These are phyloP conservation scores for Fusarium acutatum DNA, from an alignment of 2,329 filamentous ascomycete genomes.

Conservation along the genomic window DNA sequence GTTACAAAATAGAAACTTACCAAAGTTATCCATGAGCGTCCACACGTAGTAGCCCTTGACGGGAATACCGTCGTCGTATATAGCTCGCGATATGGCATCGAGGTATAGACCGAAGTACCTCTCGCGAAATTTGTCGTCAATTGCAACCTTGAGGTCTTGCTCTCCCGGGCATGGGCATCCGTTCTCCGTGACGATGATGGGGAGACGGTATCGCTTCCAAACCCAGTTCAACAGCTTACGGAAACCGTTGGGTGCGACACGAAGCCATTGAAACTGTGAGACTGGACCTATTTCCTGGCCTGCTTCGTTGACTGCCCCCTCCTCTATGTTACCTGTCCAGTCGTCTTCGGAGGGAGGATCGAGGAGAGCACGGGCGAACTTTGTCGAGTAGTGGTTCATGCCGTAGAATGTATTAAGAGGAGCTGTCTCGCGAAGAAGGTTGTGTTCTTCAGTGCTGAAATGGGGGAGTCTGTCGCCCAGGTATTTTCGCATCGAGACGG, in stretches of 20 bases:
- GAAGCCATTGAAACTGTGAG: conserved; percentile 15
- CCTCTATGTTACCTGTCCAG: conserved; percentile 28
- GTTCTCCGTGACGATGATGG: not conserved
- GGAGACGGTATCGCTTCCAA: conserved; percentile 27
- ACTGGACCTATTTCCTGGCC: conserved; percentile 14
- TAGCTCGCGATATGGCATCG: not conserved
- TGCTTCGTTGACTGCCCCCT: not conserved
- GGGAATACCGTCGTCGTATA: not conserved
- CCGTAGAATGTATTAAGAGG: conserved; percentile 43
- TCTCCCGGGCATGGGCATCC: not conserved
- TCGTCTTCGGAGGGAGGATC: conserved; percentile 33
- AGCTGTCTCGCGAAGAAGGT: not conserved
- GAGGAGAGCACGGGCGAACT: conserved; percentile 39
- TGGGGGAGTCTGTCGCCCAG: not conserved
- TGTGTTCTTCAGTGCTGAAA: not conserved
- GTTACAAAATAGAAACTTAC: not conserved
- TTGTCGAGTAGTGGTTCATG: conserved; percentile 49
- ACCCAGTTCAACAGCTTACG: conserved; percentile 36
- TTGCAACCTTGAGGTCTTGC: not conserved
- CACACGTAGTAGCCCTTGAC: not conserved
- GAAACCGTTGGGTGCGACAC: conserved; percentile 26
- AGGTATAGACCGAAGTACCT: not conserved
- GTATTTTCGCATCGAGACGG: not conserved
- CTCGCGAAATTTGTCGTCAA: not conserved
- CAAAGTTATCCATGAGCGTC: conserved; percentile 3